Conservation (phyloP, 352 stramenopile species). For the Globisporangium polare region DNA sequence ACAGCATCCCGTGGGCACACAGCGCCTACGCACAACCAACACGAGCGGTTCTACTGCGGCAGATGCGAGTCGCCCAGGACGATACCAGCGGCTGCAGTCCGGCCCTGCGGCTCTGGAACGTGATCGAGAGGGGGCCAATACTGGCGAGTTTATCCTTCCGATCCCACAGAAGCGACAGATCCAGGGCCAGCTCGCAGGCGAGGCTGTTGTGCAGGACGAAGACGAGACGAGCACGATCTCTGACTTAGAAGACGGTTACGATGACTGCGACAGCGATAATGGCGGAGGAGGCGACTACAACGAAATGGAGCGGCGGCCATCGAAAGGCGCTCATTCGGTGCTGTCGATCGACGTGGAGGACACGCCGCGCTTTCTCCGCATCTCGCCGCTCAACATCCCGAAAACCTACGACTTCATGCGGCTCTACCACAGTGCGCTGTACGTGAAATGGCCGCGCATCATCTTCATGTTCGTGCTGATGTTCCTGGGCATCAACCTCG, state of each 20-base stretch:
- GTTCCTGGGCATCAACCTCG: slow-evolving; percentile 61
- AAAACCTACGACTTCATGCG: slow-evolving; percentile 81
- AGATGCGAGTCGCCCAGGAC: background rate
- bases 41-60: background rate
- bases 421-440: slow-evolving; percentile 72
- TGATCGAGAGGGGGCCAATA: background rate
- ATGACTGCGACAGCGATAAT: too few relatives aligned
- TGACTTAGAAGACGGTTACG: slow-evolving; percentile 8
- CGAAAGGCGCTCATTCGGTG: slow-evolving; percentile 21
- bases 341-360: slow-evolving; percentile 75
- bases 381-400: slow-evolving; percentile 68
- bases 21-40: slow-evolving; percentile 15
- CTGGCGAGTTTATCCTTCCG: slow-evolving; percentile 19
- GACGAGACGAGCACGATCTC: slow-evolving; percentile 21
- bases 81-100: background rate
- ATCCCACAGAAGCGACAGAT: slow-evolving; percentile 35
- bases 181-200: slow-evolving; percentile 41
- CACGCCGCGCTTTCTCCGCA: slow-evolving; percentile 72
- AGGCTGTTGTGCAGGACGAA: slow-evolving; percentile 18
- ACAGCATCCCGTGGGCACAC: slow-evolving; percentile 58
- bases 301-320: slow-evolving; percentile 3
- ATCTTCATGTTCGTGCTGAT: slow-evolving; percentile 65
- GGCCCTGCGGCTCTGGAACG: slow-evolving; percentile 12
- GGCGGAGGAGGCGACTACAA: slow-evolving; percentile 15
- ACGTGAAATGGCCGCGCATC: slow-evolving; percentile 70